Evolutionary conservation across 192 early-diverging fungal species (phyloP).

Genomic region (Gonapodya prolifera): DNA sequence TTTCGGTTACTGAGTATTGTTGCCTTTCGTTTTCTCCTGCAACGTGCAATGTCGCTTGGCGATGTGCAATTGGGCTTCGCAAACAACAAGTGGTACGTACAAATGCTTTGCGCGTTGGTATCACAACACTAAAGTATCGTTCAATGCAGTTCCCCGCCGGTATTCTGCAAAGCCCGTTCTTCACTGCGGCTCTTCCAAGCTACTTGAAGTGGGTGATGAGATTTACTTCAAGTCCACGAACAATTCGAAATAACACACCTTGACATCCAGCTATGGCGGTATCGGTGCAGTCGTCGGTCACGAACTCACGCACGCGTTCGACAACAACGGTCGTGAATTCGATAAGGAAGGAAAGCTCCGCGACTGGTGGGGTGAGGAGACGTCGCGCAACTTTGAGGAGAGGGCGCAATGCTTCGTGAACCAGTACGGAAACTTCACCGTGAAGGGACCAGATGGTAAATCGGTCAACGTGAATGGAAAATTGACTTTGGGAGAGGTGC

Average conservation of each 20-base stretch:
- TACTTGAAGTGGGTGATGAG: no score
- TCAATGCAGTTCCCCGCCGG: slow-evolving; percentile 15
- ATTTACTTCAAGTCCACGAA: no score
- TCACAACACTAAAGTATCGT: neutral
- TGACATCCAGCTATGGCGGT: slow-evolving; percentile 47
- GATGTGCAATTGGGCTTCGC: no score
- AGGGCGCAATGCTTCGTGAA: slow-evolving; percentile 45
- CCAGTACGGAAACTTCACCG: slow-evolving; percentile 39
- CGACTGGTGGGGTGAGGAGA: slow-evolving; percentile 64
- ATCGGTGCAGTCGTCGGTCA: slow-evolving; percentile 43
- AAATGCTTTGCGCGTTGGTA: neutral
- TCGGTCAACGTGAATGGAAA: slow-evolving; percentile 35
- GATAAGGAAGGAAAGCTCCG: slow-evolving; percentile 18
- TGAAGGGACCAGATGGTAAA: slow-evolving; percentile 22
- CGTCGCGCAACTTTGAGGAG: slow-evolving; percentile 32
- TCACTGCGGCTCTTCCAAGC: slow-evolving; percentile 21
- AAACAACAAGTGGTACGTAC: no score
- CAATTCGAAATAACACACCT: no score
- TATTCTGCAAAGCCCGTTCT: slow-evolving; percentile 42
- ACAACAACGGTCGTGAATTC: slow-evolving; percentile 26
- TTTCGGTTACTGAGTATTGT: neutral
- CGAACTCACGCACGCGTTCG: slow-evolving; percentile 30
- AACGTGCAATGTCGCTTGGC: neutral
- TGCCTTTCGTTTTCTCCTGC: neutral
- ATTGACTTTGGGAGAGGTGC: slow-evolving; percentile 8